Evolutionary conservation across 2,329 filamentous ascomycete genomes (phyloP).

Genomic region (Cladosporium sp.): DNA sequence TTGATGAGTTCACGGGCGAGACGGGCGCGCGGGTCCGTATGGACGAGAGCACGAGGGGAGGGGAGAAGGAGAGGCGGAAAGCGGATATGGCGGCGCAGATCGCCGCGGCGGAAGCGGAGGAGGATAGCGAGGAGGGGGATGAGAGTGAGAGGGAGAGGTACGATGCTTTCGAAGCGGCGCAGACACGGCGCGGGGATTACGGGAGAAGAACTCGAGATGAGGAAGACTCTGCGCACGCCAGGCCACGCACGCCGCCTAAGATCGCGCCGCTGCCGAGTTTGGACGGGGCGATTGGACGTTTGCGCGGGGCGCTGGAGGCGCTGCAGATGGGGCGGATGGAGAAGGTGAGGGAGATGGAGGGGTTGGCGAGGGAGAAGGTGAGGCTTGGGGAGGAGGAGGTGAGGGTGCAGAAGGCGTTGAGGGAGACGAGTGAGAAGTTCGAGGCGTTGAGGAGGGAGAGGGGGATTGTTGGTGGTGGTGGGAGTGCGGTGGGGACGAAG

Average conservation of each 20-base stretch:
- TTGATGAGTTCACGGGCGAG: conserved; percentile 79
- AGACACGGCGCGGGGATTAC: conserved; percentile 84
- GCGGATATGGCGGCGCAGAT: conserved; percentile 83
- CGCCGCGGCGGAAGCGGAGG: conserved; percentile 75
- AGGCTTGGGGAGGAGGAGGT: conserved; percentile 66
- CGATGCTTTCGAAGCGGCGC: conserved; percentile 81
- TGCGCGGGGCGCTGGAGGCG: conserved; percentile 58
- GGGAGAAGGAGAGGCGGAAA: conserved; percentile 46
- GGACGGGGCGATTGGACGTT: conserved; percentile 59
- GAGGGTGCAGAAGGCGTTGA: conserved; percentile 75
- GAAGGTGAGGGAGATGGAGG: conserved; percentile 61
- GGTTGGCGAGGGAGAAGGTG: conserved; percentile 63
- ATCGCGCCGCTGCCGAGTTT: conserved; percentile 76
- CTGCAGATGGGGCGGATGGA: conserved; percentile 58
- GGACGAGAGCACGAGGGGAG: conserved; percentile 59
- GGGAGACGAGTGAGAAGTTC: conserved; percentile 73
- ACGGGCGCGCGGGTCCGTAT: conserved; percentile 69
- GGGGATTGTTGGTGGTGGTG: conserved; percentile 30
- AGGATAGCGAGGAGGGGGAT: conserved; percentile 52
- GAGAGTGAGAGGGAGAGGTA: conserved; percentile 60
- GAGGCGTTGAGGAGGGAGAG: conserved; percentile 52
- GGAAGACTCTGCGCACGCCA: conserved; percentile 29
- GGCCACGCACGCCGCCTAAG: conserved; percentile 61
- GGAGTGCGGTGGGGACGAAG: conserved; percentile 1
- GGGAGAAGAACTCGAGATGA: conserved; percentile 12